Evolutionary conservation across 805 yeast genomes (phyloP), one percentile per base, ranked within the genome.

Genomic region (Clavispora asparagi): DNA sequence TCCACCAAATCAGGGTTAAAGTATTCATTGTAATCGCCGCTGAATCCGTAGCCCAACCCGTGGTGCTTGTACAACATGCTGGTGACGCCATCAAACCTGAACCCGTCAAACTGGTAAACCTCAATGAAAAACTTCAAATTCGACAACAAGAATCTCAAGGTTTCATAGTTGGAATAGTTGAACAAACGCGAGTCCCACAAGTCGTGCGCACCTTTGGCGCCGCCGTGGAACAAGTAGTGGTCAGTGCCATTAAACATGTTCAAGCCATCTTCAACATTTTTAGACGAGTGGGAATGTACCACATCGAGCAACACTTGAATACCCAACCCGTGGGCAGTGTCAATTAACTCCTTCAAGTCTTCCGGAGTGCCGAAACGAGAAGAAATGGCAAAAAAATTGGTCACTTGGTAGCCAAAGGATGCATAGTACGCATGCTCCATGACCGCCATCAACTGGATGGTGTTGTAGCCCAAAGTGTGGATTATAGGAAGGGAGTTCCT

Each of bases 371-470:
- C 99, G 58, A 75, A 94, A 52, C 99, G 77, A 7, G 97, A 91
- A 44, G 94, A 83, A 23, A 79, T 75, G 1, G 98, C 97, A 63
- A 87, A 92, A 63, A 92, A 94, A 49, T 85, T 87, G 19, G 98
- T 91, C 26, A 92, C 83, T 65, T 92, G 99, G 64, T 92, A 92
- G n/a, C 99, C 99, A 63, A 92, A 92, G 2, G 96, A 88, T 1
- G 97, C 99, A 64, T 92, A 92, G 63, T 92, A 92, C 1, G 99
- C 98, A 64, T 92, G 99, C 67, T 92, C 99, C 99, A 92, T 92
- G 39, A 92, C 78, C 0, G 99, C 97, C 99, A 92, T 92, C 60
- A 92, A 74, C 68, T 92, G 99, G 57, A 92, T 85, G 5, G 96
- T 83, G 64, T 94, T 89, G 65, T 92, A 92, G 32, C 97, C 97